Conservation (phyloP, 805 yeast species). For the Saccharomycopsis microspora region DNA sequence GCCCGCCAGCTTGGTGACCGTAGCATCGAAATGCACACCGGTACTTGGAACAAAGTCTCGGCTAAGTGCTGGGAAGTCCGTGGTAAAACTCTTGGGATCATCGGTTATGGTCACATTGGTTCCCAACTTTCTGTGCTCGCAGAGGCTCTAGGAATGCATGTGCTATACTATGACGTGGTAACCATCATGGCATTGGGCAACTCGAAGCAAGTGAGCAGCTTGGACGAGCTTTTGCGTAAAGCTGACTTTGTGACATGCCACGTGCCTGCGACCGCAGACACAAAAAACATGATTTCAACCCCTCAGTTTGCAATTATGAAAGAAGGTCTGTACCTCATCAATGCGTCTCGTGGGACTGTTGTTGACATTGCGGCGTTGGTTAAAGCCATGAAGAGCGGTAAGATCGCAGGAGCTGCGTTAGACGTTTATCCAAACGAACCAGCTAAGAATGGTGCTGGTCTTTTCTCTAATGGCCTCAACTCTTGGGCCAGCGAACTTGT, state of each 20-base stretch:
- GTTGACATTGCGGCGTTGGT: conserved; percentile 92
- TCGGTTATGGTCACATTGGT: conserved; percentile 98
- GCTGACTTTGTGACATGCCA: conserved; percentile 90
- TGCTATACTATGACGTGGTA: conserved; percentile 79
- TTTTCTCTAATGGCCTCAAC: conserved; percentile 66
- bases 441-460: conserved; percentile 83
- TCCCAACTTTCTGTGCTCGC: conserved; percentile 94
- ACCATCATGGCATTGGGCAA: conserved; percentile 97
- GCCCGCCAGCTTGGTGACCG: conserved; percentile 97
- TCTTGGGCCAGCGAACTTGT: conserved; percentile 75
- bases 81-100: conserved; percentile 94
- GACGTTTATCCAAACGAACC: conserved; percentile 98
- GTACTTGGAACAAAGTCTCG: conserved; percentile 95
- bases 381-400: conserved; percentile 84
- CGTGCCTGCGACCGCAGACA: conserved; percentile 91
- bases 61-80: conserved; percentile 97
- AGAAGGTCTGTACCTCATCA: conserved; percentile 87
- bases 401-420: conserved; percentile 92
- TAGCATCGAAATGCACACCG: conserved; percentile 89
- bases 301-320: conserved; percentile 95
- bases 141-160: conserved; percentile 96
- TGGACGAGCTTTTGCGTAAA: conserved; percentile 67
- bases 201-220: conserved; percentile 81
- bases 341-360: conserved; percentile 96
- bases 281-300: conserved; percentile 78